Evolutionary conservation across 192 early-diverging fungal genomes (phyloP).

Genomic region (Gamsiella multidivaricata): DNA sequence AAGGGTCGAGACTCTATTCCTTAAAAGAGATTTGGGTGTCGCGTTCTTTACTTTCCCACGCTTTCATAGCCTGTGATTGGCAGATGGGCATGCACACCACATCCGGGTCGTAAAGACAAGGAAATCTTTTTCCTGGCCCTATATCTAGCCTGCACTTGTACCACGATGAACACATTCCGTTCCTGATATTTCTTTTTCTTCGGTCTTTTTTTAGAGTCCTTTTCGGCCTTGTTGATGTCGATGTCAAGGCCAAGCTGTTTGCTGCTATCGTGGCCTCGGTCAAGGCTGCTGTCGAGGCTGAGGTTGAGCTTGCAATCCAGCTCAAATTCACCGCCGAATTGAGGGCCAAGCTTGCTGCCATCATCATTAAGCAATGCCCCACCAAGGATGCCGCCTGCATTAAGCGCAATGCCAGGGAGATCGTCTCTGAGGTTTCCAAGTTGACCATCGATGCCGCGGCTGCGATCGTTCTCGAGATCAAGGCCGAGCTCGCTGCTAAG

Average conservation of each 20-base stretch:
- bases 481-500: slow-evolving; percentile 30
- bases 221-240: slow-evolving; percentile 38
- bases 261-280: slow-evolving; percentile 39
- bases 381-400: slow-evolving; percentile 41
- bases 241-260: slow-evolving; percentile 39
- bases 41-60: too few relatives aligned
- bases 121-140: slow-evolving; percentile 1
- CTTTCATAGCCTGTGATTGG: too few relatives aligned
- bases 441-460: slow-evolving; percentile 48
- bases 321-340: slow-evolving; percentile 41
- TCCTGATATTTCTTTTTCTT: slow-evolving; percentile 1
- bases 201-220: slow-evolving; percentile 23
- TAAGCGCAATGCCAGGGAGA: slow-evolving; percentile 34
- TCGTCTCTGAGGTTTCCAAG: slow-evolving; percentile 40
- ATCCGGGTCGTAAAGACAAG: not conserved
- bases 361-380: slow-evolving; percentile 49
- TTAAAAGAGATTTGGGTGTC: too few relatives aligned
- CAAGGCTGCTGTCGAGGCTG: slow-evolving; percentile 52
- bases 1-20: too few relatives aligned
- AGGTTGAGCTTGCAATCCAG: slow-evolving; percentile 46
- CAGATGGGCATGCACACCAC: not conserved
- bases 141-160: not conserved
- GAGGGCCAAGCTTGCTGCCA: slow-evolving; percentile 41
- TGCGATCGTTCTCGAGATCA: slow-evolving; percentile 32
- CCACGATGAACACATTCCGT: too few relatives aligned